Evolutionary conservation across 108 stramenopile genomes (phyloP).

Genomic region (Seminavis robusta): DNA sequence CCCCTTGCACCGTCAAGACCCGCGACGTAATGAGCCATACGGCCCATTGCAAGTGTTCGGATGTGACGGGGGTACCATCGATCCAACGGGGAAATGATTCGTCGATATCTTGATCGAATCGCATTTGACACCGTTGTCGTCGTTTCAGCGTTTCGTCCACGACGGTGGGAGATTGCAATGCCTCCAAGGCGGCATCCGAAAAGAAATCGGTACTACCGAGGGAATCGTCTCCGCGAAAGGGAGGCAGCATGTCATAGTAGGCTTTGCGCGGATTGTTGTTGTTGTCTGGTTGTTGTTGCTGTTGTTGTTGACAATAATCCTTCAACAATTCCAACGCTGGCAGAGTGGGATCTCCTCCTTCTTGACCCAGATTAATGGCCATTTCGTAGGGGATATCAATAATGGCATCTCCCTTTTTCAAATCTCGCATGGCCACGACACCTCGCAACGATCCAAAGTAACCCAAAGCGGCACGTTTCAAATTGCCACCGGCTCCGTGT

Average conservation of each 20-base stretch:
- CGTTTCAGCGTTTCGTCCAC: constrained; percentile 56
- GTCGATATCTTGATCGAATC: constrained; percentile 62
- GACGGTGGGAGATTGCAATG: constrained; percentile 55
- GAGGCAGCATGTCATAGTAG: constrained; percentile 66
- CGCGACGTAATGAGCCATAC: constrained; percentile 70
- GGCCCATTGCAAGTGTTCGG: constrained; percentile 59
- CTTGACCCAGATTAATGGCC: constrained; percentile 66
- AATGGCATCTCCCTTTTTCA: constrained; percentile 69
- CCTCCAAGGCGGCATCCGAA: constrained; percentile 51
- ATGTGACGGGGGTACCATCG: constrained; percentile 40
- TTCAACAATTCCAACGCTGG: constrained; percentile 54
- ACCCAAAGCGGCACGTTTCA: constrained; percentile 57
- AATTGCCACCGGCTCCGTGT: constrained; percentile 51
- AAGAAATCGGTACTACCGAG: constrained; percentile 71
- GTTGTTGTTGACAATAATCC: constrained; percentile 42
- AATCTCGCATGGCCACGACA: constrained; percentile 54
- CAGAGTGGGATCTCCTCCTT: constrained; percentile 61
- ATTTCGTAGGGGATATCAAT: constrained; percentile 73
- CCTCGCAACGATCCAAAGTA: constrained; percentile 57
- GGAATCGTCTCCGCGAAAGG: constrained; percentile 50
- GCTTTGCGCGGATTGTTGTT: constrained; percentile 5
- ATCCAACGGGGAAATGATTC: constrained; percentile 45
- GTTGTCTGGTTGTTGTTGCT: too few relatives aligned
- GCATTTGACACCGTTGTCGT: constrained; percentile 19
- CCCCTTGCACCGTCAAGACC: constrained; percentile 67